phyloP scores from a whole-genome alignment of 108 stramenopile species.

The Cylindrotheca closterium region DNA sequence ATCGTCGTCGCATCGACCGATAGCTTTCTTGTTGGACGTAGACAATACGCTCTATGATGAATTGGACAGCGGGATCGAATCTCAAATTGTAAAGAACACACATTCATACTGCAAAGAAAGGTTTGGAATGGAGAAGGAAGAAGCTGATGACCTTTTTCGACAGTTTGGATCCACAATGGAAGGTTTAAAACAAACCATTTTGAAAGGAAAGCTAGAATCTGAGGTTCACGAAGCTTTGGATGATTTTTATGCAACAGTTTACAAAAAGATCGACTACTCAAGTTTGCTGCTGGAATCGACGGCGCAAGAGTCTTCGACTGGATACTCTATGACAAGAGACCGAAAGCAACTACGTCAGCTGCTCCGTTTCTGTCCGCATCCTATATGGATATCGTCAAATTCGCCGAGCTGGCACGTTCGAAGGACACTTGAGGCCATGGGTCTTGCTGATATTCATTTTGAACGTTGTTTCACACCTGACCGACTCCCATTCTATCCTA shows the following conservation, averaged over 20 bases:
- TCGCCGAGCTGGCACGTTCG: slow-evolving; percentile 71
- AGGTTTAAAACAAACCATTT: slow-evolving; percentile 60
- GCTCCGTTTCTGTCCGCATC: slow-evolving; percentile 24
- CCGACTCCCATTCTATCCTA: slow-evolving; percentile 45
- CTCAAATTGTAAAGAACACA: slow-evolving; percentile 72
- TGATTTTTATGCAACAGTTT: slow-evolving; percentile 64
- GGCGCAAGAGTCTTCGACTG: slow-evolving; percentile 28
- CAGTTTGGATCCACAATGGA: slow-evolving; percentile 82
- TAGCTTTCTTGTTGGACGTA: slow-evolving; percentile 60
- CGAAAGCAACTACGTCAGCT: slow-evolving; percentile 20
- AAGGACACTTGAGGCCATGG: slow-evolving; percentile 57
- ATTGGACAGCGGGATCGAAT: slow-evolving; percentile 57
- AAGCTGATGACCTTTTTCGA: slow-evolving; percentile 65
- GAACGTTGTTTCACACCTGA: slow-evolving; percentile 68
- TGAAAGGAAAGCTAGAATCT: slow-evolving; percentile 20
- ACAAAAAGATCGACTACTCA: slow-evolving; percentile 54
- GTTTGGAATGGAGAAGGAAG: slow-evolving; percentile 47
- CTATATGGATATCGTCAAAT: slow-evolving; percentile 74
- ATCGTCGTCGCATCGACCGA: neutral
- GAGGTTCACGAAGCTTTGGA: slow-evolving; percentile 15
- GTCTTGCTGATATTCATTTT: slow-evolving; percentile 29
- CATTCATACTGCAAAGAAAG: slow-evolving; percentile 54
- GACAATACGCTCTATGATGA: slow-evolving; percentile 86
- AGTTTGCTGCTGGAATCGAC: slow-evolving; percentile 30
- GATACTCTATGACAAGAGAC: slow-evolving; percentile 56